Percentiles rank a stretch among this genome's conserved stretches.
These are phyloP conservation scores for Begonia loranthoides DNA, from an alignment of 306 rosid genomes.

Conservation along the genomic window DNA sequence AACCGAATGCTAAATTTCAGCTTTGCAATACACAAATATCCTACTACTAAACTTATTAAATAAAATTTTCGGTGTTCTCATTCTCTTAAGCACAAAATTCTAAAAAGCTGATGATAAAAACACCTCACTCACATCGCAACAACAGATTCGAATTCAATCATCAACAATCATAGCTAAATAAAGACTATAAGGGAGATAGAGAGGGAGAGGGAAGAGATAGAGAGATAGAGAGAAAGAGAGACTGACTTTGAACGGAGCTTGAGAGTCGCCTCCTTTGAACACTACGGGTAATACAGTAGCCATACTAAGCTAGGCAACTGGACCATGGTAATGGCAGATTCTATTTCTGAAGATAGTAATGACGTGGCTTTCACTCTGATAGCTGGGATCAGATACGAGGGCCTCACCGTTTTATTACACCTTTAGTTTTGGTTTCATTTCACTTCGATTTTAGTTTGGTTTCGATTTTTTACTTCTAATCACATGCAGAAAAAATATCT, in stretches of 20 bases:
- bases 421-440: no score
- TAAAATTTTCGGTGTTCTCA: no score
- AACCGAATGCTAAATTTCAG: no score
- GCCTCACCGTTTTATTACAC: not conserved
- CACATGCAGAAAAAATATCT: no score
- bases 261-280: constrained; percentile 49
- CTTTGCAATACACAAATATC: no score
- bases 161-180: not conserved
- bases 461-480: no score
- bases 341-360: not conserved
- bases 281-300: constrained; percentile 26
- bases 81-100: not conserved
- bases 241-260: constrained; percentile 35
- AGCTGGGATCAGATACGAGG: not conserved
- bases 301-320: constrained; percentile 2
- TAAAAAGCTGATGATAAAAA: not conserved
- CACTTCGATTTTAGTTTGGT: no score
- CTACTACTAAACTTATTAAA: no score
- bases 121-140: not conserved
- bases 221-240: constrained; percentile 9
- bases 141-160: not conserved
- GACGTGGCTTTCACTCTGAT: not conserved
- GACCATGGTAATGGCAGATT: not conserved
- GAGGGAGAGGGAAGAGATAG: not conserved
- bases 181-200: not conserved